phyloP scores from a whole-genome alignment of 225 moss, liverwort and hornwort species.

The Takakia lepidozioides region DNA sequence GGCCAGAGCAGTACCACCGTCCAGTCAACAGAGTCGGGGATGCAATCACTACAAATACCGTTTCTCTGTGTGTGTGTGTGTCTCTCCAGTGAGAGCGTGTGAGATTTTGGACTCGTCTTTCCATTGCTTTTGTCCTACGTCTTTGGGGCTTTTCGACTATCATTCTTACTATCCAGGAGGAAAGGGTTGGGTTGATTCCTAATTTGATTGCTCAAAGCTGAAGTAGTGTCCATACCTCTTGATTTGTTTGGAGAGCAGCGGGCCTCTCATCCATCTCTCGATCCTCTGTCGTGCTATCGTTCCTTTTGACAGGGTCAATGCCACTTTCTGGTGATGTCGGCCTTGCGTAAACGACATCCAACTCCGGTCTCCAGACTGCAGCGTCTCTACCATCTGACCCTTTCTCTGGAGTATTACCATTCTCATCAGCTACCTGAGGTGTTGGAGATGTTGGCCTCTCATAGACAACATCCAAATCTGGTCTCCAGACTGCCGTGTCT shows the following conservation, averaged over 20 bases:
- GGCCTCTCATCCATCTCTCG: no score
- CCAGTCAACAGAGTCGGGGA: no score
- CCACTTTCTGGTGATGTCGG: conserved; percentile 11
- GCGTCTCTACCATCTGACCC: conserved; percentile 5
- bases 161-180: no score
- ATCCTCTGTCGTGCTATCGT: conserved; percentile 4
- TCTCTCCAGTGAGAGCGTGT: neutral
- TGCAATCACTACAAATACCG: no score
- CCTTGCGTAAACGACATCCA: conserved; percentile 4
- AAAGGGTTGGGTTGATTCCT: no score
- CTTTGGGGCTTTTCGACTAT: no score
- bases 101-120: no score
- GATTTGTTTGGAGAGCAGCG: no score
- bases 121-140: no score
- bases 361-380: conserved; percentile 10
- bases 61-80: neutral
- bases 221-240: no score
- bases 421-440: conserved; percentile 1
- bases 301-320: conserved; percentile 4
- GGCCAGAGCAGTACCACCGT: no score
- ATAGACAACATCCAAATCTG: neutral
- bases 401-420: conserved; percentile 3
- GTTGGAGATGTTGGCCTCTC: conserved; percentile 6
- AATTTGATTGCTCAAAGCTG: no score
- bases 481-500: conserved; percentile 8